Evolutionary conservation across 192 early-diverging fungal species (phyloP), one percentile per base, ranked within the genome.

Genomic region (Chytriomyces sp.): DNA sequence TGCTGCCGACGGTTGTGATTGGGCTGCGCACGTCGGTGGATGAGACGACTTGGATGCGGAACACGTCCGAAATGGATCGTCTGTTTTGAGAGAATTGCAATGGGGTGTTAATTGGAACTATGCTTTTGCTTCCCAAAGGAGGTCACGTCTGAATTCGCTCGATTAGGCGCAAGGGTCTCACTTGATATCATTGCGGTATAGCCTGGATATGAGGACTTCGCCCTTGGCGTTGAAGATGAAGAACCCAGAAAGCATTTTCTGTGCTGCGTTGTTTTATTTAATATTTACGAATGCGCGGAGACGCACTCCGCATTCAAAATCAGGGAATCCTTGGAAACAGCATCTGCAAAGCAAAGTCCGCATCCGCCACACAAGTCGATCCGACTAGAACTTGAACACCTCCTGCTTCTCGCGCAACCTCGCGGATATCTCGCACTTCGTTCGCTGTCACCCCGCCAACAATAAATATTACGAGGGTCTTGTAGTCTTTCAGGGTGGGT

Each of bases 191-290:
- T 94, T 92, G 59, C 96, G 91, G 85, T 96, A 98, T 24, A 97
- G 84, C 64, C 97, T 89, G 35, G 95, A 96, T 69, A 99, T 97
- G 45, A 99, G 92, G 18, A 98, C 96, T 82, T 99, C 96, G 64
- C 97, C 96, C 83, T 99, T 99, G 79, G 94, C 95, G 88, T 97
- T 99, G 86, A 97, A 96, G 61, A 99, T 94, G 81, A 99, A 96
- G 76, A 99, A 90, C 20, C 91, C 95, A 81, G 93, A 94, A 63
- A 99, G 91, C 96, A 98, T 99, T 66, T 66, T 61, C 68, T 23
- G 61, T 43, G 35, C 35, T 35, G 45, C n/a, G 63, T 0, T 16
- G 0, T 64, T 64, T 26, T 57, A 57, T 13, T 57, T 57, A 20
- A 5, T 57, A 5, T 57, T 2, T 2, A 35, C 28, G 0, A n/a